Evolutionary conservation across 306 rosid species (phyloP), one percentile per base, ranked within the genome.

Genomic region (Vicia villosa): DNA sequence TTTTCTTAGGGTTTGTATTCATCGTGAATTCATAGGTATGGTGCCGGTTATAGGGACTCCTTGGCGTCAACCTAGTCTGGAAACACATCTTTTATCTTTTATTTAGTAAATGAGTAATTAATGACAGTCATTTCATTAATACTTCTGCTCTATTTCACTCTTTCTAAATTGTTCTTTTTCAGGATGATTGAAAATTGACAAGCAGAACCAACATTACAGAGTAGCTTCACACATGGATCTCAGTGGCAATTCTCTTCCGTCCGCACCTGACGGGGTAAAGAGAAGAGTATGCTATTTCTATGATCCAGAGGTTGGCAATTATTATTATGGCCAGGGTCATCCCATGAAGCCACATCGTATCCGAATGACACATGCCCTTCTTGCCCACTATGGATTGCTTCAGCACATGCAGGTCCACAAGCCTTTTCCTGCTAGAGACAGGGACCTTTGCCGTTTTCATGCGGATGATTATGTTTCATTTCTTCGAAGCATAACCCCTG

Each of bases 291-390:
- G 84, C 63, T 87, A 90, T 81, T 87, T 90, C 86, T 90, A 87
- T 79, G 96, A 90, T 81, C 96, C 94, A 5, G 94, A 87, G 67
- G 96, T 90, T 8, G 95, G 96, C 52, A 90, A 90, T 79, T 87
- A 90, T 83, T 90, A 90, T 75, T 90, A 90, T 66, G 96, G 96
- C 19, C 96, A 90, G 70, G 96, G 96, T 58, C 96, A 90, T 68
- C 94, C 96, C n/a, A 90, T 90, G 96, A 90, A 90, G 84, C 96
- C 96, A 2, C 96, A 90, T 80, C 88, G 96, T 17, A 90, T 90
- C 19, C 54, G 96, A 51, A 90, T 90, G 96, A 87, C 96, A 52
- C 96, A 90, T 42, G 96, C 96, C 68, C 91, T 87, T 52, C 91
- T 90, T 43, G 94, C 94, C 59, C 96, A 90, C 74, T 90, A 90